Evolutionary conservation across 163 green algal species (phyloP).

Genomic region (Picocystis sp.): DNA sequence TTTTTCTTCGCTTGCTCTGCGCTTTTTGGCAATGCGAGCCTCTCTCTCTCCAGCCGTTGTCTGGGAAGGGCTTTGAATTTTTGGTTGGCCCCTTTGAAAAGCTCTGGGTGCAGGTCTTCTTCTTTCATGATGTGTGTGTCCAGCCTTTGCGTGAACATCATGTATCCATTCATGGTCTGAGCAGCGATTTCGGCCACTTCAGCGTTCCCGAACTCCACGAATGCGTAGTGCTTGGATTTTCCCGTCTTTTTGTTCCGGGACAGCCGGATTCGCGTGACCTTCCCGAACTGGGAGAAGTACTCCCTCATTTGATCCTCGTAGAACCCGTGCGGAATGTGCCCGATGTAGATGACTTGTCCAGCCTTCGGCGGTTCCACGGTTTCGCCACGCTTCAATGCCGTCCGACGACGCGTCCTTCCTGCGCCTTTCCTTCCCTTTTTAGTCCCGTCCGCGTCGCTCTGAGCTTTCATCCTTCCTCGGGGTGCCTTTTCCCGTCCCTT

Average conservation of each 20-base stretch:
- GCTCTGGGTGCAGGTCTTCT: conserved; percentile 47
- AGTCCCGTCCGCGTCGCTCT: too few species aligned
- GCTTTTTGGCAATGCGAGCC: conserved; percentile 21
- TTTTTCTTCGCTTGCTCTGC: conserved; percentile 32
- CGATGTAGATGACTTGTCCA: conserved; percentile 19
- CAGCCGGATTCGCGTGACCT: conserved; percentile 57
- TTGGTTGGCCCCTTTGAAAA: conserved; percentile 67
- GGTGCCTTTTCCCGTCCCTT: too few species aligned
- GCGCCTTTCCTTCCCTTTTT: too few species aligned
- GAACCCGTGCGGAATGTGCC: conserved; percentile 86
- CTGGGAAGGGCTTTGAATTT: conserved; percentile 31
- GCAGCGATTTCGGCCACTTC: conserved; percentile 78
- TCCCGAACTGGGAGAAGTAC: conserved; percentile 92
- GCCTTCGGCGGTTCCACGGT: not conserved
- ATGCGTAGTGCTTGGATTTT: conserved; percentile 78
- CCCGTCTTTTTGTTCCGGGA: conserved; percentile 76
- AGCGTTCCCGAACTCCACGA: conserved; percentile 77
- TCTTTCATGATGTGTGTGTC: conserved; percentile 4
- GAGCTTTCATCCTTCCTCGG: too few species aligned
- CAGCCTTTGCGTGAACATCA: conserved; percentile 64
- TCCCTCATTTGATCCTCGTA: conserved; percentile 81
- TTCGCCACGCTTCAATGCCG: too few species aligned
- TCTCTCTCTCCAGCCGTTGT: conserved; percentile 10
- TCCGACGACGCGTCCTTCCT: too few species aligned
- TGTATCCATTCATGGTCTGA: conserved; percentile 90